These are phyloP conservation scores for Phytophthora idaei DNA, from an alignment of 352 stramenopile genomes.

Conservation along the genomic window DNA sequence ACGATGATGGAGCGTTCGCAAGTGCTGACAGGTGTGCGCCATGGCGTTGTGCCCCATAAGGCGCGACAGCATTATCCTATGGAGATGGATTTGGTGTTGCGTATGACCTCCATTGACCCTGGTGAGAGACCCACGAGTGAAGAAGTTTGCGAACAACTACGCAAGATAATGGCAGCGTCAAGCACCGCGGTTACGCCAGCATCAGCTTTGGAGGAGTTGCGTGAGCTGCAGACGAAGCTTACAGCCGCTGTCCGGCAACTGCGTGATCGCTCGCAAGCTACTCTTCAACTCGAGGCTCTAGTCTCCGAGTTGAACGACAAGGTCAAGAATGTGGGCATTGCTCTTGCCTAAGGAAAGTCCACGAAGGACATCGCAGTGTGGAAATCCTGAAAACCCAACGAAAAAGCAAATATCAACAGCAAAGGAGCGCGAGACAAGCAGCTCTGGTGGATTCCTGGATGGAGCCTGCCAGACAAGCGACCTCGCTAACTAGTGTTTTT, in stretches of 20 bases:
- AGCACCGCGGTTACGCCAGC: constrained; percentile 38
- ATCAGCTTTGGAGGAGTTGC: constrained; percentile 67
- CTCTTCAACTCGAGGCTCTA: constrained; percentile 62
- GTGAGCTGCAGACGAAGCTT: constrained; percentile 63
- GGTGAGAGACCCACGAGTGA: constrained; percentile 61
- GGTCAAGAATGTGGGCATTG: constrained; percentile 63
- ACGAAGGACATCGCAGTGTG: constrained; percentile 1
- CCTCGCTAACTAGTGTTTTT: constrained; percentile 35
- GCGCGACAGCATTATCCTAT: constrained; percentile 62
- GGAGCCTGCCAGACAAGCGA: constrained; percentile 9
- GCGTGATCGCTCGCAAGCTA: constrained; percentile 63
- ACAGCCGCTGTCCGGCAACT: constrained; percentile 59
- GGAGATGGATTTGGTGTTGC: constrained; percentile 76
- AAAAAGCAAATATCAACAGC: constrained; percentile 35
- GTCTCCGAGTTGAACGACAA: constrained; percentile 77
- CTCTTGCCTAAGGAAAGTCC: constrained; percentile 44
- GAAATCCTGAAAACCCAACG: constrained; percentile 22
- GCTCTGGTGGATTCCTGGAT: constrained; percentile 7
- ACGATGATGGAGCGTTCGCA: constrained; percentile 90
- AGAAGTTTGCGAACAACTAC: constrained; percentile 66
- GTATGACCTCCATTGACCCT: constrained; percentile 81
- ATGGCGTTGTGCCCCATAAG: constrained; percentile 79
- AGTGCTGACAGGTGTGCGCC: constrained; percentile 76
- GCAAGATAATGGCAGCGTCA: constrained; percentile 46
- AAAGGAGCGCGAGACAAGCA: constrained; percentile 20